These are phyloP conservation scores for Annona cherimola DNA, from an alignment of 164 flowering plant genomes.

Conservation along the genomic window DNA sequence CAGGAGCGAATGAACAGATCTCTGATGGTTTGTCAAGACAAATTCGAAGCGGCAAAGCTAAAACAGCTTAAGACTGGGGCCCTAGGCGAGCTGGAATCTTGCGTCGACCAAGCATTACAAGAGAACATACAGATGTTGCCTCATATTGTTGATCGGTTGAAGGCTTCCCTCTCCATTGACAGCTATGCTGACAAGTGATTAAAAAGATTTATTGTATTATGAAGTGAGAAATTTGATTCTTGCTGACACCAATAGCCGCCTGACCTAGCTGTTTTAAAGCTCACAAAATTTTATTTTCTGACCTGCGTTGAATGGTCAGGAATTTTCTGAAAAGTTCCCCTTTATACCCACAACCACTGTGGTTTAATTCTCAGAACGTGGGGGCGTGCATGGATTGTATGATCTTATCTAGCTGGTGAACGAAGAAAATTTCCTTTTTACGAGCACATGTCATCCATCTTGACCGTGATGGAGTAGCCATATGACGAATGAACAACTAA, in stretches of 20 bases:
- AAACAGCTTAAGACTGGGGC: constrained; percentile 39
- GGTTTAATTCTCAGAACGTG: too few species aligned
- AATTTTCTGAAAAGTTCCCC: not conserved
- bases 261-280: not conserved
- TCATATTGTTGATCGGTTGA: constrained; percentile 52
- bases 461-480: too few species aligned
- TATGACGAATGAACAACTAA: too few species aligned
- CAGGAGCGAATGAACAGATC: constrained; percentile 82
- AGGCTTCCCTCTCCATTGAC: constrained; percentile 30
- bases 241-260: too few species aligned
- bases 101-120: constrained; percentile 64
- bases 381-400: too few species aligned
- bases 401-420: too few species aligned
- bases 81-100: constrained; percentile 54
- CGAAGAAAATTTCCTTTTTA: too few species aligned
- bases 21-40: constrained; percentile 92
- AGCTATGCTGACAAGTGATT: not conserved
- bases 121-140: constrained; percentile 65
- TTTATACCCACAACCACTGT: too few species aligned
- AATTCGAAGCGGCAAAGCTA: constrained; percentile 70
- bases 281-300: too few species aligned
- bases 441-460: too few species aligned
- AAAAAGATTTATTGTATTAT: not conserved
- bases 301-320: not conserved
- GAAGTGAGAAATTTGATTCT: not conserved